A percentile compares a stretch with the other conserved stretches of the same genome.
phyloP scores from a whole-genome alignment of 208 protist genomes.

The Tetramitus jugosus region DNA sequence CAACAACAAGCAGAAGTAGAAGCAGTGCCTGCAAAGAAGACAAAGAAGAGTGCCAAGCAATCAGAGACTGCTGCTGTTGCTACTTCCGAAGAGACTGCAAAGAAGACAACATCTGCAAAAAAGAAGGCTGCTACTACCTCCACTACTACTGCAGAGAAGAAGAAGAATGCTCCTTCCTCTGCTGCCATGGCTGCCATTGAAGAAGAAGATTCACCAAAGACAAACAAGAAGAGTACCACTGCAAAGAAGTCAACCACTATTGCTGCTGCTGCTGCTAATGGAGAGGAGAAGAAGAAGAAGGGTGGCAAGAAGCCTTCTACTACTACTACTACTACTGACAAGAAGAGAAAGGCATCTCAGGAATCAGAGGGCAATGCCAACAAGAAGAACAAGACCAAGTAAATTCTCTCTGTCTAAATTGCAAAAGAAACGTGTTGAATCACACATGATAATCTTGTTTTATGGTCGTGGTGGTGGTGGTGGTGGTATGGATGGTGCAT shows the following conservation, averaged over 20 bases:
- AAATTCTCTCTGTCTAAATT: not conserved
- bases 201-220: too few species aligned
- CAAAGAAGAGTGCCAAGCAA: not conserved
- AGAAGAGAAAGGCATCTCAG: not conserved
- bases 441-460: not conserved
- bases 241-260: not conserved
- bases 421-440: not conserved
- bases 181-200: too few species aligned
- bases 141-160: too few species aligned
- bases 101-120: not conserved
- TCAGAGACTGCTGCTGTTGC: not conserved
- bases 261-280: too few species aligned
- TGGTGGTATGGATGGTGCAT: not conserved
- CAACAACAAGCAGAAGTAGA: not conserved
- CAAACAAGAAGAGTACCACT: too few species aligned
- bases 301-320: not conserved
- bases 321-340: too few species aligned
- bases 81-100: not conserved
- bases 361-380: not conserved
- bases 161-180: too few species aligned
- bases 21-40: not conserved
- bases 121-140: too few species aligned
- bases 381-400: not conserved
- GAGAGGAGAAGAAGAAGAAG: not conserved
- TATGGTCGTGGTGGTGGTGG: not conserved